phyloP scores from a whole-genome alignment of 139 green algal genomes.

The Ettlia oleoabundans region DNA sequence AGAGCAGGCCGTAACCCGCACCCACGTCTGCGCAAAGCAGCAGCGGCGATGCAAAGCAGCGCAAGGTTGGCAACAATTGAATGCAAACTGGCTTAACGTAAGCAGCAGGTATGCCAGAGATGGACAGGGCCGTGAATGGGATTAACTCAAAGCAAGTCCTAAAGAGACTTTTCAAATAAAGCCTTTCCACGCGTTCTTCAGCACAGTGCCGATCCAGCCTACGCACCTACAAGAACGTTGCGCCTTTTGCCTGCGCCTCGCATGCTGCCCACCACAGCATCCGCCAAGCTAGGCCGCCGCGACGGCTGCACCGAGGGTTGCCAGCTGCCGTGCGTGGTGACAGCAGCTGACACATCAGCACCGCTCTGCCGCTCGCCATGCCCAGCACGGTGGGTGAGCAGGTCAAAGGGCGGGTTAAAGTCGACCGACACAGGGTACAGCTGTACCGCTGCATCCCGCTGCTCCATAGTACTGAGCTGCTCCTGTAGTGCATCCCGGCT shows the following conservation, averaged over 20 bases:
- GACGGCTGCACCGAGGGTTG: constrained; percentile 67
- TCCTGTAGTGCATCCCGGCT: not conserved
- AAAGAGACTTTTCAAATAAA: no score
- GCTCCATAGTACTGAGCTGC: not conserved
- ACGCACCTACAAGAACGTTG: constrained; percentile 34
- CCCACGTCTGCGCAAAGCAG: no score
- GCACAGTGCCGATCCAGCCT: no score
- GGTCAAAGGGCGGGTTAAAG: constrained; percentile 77
- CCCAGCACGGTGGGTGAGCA: constrained; percentile 57
- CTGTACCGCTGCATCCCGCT: constrained; percentile 18
- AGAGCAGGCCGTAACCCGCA: constrained; percentile 79
- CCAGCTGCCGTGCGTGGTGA: constrained; percentile 79
- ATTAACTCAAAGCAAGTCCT: no score
- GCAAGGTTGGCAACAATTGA: no score
- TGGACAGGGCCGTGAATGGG: no score
- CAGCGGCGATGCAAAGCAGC: no score
- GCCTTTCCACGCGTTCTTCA: no score
- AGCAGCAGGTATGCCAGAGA: no score
- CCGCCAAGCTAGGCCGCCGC: constrained; percentile 66
- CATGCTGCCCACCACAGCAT: constrained; percentile 80
- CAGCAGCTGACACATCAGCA: constrained; percentile 60
- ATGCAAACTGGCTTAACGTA: no score
- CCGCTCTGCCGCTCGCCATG: constrained; percentile 51
- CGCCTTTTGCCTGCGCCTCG: constrained; percentile 30
- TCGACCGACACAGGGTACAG: constrained; percentile 72